Percentiles rank a stretch among this genome's conserved stretches.
phyloP scores from a whole-genome alignment of 129 eudicot species.

The Arctium lappa region DNA sequence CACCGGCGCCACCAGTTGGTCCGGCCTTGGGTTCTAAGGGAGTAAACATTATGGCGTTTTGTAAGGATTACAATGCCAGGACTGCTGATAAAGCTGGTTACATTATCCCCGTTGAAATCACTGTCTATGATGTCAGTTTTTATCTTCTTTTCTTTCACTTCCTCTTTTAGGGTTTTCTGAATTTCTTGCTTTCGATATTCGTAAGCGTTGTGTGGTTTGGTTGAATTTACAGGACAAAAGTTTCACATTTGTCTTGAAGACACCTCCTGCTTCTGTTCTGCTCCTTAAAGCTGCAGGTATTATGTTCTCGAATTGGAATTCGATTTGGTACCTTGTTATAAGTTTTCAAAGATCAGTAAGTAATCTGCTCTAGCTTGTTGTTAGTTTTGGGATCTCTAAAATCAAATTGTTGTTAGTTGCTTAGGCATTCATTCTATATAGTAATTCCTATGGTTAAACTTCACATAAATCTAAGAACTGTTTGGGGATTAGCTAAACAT shows the following conservation, averaged over 20 bases:
- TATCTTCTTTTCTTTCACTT: background rate
- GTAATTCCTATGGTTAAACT: background rate
- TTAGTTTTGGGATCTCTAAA: background rate
- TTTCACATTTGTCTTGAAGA: slow-evolving; percentile 90
- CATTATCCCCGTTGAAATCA: slow-evolving; percentile 91
- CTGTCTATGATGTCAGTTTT: slow-evolving; percentile 76
- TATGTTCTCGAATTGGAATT: background rate
- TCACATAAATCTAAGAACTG: background rate
- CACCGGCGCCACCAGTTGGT: slow-evolving; percentile 97
- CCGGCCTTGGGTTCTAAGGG: slow-evolving; percentile 98
- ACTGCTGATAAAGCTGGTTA: slow-evolving; percentile 98
- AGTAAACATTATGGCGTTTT: slow-evolving; percentile 90
- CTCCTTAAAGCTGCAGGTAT: slow-evolving; percentile 97
- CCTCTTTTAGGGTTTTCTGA: background rate
- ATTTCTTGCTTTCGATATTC: background rate
- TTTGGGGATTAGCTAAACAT: background rate
- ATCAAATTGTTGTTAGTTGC: background rate
- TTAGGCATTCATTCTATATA: background rate
- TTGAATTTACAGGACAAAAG: slow-evolving; percentile 69
- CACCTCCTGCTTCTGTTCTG: slow-evolving; percentile 98
- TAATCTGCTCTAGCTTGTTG: background rate
- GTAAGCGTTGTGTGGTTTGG: background rate
- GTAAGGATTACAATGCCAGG: slow-evolving; percentile 95
- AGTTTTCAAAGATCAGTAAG: background rate
- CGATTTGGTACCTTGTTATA: background rate